phyloP scores from a whole-genome alignment of 2,329 filamentous ascomycete genomes.

The Eutypella sp. region DNA sequence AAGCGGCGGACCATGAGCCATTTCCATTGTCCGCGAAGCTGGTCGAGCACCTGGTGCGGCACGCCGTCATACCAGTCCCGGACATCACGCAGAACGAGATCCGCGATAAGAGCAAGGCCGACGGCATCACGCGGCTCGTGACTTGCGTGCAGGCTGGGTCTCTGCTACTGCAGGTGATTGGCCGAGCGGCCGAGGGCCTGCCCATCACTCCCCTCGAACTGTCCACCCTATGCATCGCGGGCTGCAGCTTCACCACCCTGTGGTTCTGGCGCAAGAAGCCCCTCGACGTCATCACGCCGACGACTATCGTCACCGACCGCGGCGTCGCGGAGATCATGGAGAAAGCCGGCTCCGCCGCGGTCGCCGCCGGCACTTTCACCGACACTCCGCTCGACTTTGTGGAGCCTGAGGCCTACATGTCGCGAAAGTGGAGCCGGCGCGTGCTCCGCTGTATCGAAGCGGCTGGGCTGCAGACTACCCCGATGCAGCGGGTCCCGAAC shows the following conservation, averaged over 20 bases:
- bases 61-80: conserved; percentile 4
- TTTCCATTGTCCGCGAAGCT: conserved; percentile 7
- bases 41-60: conserved; percentile 3
- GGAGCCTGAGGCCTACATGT: conserved; percentile 7
- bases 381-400: conserved; percentile 10
- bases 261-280: conserved; percentile 8
- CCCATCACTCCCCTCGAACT: conserved; percentile 8
- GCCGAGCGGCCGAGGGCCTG: conserved; percentile 1
- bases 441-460: not conserved
- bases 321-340: not conserved
- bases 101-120: conserved; percentile 6
- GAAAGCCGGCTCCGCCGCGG: not conserved
- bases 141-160: conserved; percentile 6
- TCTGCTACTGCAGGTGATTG: conserved; percentile 4
- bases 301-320: not conserved
- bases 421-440: conserved; percentile 3
- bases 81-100: conserved; percentile 5
- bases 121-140: conserved; percentile 3
- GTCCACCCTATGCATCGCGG: conserved; percentile 1
- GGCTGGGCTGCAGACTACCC: not conserved
- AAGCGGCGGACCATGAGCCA: not conserved
- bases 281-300: conserved; percentile 4
- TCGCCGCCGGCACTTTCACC: not conserved
- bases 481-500: not conserved
- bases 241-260: conserved; percentile 4